These are phyloP conservation scores for Emergomyces orientalis DNA, from an alignment of 2,329 filamentous ascomycete genomes.

Conservation along the genomic window DNA sequence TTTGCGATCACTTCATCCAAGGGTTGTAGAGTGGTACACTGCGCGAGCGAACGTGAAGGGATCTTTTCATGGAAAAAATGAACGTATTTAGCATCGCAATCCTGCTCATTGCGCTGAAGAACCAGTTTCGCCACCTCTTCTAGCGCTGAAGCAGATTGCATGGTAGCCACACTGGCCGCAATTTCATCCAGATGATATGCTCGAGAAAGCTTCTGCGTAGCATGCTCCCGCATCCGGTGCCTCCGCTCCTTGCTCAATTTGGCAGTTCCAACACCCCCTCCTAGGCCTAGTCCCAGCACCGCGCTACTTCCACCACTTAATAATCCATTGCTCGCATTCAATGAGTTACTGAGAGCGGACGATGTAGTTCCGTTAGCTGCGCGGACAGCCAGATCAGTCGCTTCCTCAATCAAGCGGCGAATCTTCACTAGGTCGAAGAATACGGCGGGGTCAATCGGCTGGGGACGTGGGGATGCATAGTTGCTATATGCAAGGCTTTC, in stretches of 20 bases:
- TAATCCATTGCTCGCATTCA: conserved; percentile 44
- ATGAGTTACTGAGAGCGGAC: conserved; percentile 50
- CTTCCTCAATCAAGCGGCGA: conserved; percentile 67
- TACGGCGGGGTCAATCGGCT: conserved; percentile 66
- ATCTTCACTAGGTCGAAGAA: conserved; percentile 82
- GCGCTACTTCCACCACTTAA: conserved; percentile 42
- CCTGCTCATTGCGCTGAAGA: conserved; percentile 56
- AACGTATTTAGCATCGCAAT: conserved; percentile 73
- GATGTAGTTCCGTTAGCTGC: conserved; percentile 65
- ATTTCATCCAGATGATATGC: conserved; percentile 78
- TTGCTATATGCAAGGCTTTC: conserved; percentile 71
- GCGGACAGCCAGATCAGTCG: conserved; percentile 65
- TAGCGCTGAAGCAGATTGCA: conserved; percentile 68
- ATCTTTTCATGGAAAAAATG: conserved; percentile 92
- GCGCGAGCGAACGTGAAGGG: conserved; percentile 61
- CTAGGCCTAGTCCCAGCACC: conserved; percentile 49
- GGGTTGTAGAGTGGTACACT: conserved; percentile 58
- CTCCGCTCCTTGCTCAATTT: conserved; percentile 68
- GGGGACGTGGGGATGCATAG: conserved; percentile 65
- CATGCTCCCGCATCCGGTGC: conserved; percentile 70
- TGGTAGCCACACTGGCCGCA: conserved; percentile 69
- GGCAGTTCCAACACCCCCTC: conserved; percentile 47
- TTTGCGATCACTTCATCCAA: conserved; percentile 59
- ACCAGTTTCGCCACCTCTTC: conserved; percentile 69
- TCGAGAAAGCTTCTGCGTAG: conserved; percentile 64